These are phyloP conservation scores for Morella rubra DNA, from an alignment of 306 rosid species.

Conservation along the genomic window DNA sequence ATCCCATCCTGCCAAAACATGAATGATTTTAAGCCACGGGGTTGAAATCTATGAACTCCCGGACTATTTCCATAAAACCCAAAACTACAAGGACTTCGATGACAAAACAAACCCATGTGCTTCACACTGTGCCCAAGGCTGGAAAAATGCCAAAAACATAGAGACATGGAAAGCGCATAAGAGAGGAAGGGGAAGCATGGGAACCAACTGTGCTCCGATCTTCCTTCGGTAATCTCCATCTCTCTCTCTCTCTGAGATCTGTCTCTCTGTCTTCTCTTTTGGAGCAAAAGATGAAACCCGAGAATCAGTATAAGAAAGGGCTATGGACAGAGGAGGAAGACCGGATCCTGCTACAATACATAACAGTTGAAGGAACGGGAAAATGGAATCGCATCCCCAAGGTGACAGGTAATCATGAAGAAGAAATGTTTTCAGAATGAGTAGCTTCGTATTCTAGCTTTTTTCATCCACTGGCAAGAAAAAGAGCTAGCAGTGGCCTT, in stretches of 20 bases:
- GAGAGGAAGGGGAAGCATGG: no score
- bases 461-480: not conserved
- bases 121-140: not conserved
- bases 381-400: slow-evolving; percentile 42
- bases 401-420: slow-evolving; percentile 25
- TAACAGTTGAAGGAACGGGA: slow-evolving; percentile 25
- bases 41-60: not conserved
- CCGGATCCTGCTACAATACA: slow-evolving; percentile 32
- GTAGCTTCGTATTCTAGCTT: not conserved
- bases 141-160: not conserved
- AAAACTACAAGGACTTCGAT: not conserved
- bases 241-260: no score
- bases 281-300: slow-evolving; percentile 7
- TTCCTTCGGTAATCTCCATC: not conserved
- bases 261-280: not conserved
- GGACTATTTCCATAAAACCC: not conserved
- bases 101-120: not conserved
- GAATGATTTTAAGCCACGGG: no score
- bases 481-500: not conserved
- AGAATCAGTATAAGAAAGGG: slow-evolving; percentile 31
- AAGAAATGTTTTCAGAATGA: not conserved
- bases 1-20: no score
- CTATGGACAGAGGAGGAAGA: slow-evolving; percentile 45
- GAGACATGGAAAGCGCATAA: not conserved
- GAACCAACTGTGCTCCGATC: no score